A percentile compares a stretch with the other conserved stretches of the same genome.
These are phyloP conservation scores for Termitomyces sp. DNA, from an alignment of 768 basidiomycete species.

Conservation along the genomic window DNA sequence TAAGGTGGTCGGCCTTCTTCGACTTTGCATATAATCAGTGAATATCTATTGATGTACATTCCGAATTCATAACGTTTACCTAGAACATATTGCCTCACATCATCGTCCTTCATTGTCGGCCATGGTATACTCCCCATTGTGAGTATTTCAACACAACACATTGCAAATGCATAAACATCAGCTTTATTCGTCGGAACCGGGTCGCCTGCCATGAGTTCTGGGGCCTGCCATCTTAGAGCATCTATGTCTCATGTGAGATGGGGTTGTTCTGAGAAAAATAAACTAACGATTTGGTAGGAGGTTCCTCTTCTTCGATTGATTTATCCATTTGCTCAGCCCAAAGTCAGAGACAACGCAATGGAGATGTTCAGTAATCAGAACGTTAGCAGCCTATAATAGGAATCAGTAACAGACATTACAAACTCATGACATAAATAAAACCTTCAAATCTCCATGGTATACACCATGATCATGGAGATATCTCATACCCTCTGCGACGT, in stretches of 20 bases:
- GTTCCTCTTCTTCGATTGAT: conserved; percentile 57
- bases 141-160: conserved; percentile 58
- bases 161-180: conserved; percentile 67
- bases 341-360: conserved; percentile 76
- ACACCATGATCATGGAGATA: conserved; percentile 65
- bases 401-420: neutral
- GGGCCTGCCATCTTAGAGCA: conserved; percentile 59
- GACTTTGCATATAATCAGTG: neutral
- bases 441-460: conserved; percentile 78
- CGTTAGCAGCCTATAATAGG: conserved; percentile 51
- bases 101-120: conserved; percentile 43
- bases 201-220: conserved; percentile 50
- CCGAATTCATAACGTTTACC: conserved; percentile 24
- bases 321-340: conserved; percentile 72
- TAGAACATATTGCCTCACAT: conserved; percentile 43
- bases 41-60: neutral
- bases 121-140: conserved; percentile 59
- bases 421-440: conserved; percentile 12
- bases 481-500: conserved; percentile 74
- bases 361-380: conserved; percentile 61
- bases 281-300: conserved; percentile 13
- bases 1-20: conserved; percentile 10
- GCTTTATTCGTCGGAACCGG: conserved; percentile 37
- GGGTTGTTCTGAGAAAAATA: neutral
- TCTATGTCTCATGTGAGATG: neutral